These are phyloP conservation scores for Schizochytrium sp. DNA, from an alignment of 108 stramenopile species.

Conservation along the genomic window DNA sequence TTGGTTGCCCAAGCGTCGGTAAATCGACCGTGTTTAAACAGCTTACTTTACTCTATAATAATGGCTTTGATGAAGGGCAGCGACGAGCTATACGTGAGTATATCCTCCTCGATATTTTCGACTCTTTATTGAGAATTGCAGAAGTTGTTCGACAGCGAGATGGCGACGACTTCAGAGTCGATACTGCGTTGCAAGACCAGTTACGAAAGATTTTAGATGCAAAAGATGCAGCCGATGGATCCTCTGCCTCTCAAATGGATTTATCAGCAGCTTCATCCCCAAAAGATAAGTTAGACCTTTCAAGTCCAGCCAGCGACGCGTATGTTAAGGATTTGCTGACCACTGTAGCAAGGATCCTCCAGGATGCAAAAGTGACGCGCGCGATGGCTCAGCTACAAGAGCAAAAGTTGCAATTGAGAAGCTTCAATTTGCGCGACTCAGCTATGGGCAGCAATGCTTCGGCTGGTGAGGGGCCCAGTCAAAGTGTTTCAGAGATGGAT, in stretches of 20 bases:
- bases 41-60: constrained; percentile 28
- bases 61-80: constrained; percentile 18
- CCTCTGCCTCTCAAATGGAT: neutral
- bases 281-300: neutral
- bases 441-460: neutral
- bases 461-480: neutral
- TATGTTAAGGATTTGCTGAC: neutral
- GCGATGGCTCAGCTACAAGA: neutral
- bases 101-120: constrained; percentile 32
- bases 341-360: neutral
- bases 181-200: neutral
- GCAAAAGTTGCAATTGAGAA: neutral
- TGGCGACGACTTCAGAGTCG: neutral
- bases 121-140: neutral
- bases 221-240: neutral
- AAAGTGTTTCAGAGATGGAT: no score
- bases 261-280: neutral
- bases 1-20: constrained; percentile 32
- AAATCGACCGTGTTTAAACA: constrained; percentile 60
- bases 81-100: neutral
- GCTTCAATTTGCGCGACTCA: neutral
- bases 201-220: neutral
- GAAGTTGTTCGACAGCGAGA: constrained; percentile 24
- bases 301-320: neutral
- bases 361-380: constrained; percentile 20